These are phyloP conservation scores for Phytopythium litorale DNA, from an alignment of 352 stramenopile genomes.

Conservation along the genomic window DNA sequence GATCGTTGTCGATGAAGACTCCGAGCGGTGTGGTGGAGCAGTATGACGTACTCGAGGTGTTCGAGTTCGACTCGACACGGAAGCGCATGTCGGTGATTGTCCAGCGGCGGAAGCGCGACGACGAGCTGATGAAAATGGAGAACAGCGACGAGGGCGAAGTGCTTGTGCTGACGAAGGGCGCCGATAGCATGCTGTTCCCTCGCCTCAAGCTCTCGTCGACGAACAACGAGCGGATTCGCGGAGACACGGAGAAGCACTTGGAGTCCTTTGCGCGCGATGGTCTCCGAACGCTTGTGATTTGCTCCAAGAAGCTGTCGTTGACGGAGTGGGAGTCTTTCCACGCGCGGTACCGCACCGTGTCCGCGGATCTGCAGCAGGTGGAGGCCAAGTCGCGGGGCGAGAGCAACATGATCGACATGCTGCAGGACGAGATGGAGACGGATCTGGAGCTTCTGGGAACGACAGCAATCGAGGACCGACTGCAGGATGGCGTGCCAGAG, in stretches of 20 bases:
- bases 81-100: conserved; percentile 89
- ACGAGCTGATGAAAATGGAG: conserved; percentile 64
- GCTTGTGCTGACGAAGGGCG: conserved; percentile 74
- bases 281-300: conserved; percentile 86
- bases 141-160: conserved; percentile 73
- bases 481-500: conserved; percentile 81
- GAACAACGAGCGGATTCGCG: conserved; percentile 35
- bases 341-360: conserved; percentile 53
- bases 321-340: conserved; percentile 70
- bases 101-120: conserved; percentile 59
- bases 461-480: conserved; percentile 84
- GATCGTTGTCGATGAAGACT: conserved; percentile 65
- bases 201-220: conserved; percentile 37
- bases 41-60: conserved; percentile 91
- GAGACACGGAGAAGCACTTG: conserved; percentile 60
- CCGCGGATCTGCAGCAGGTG: conserved; percentile 60
- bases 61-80: conserved; percentile 90
- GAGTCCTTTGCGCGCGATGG: conserved; percentile 84
- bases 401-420: conserved; percentile 52
- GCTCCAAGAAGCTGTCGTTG: conserved; percentile 50
- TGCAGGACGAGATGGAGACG: conserved; percentile 78
- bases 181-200: conserved; percentile 85
- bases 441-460: conserved; percentile 76
- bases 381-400: conserved; percentile 62
- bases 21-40: conserved; percentile 49